Evolutionary conservation across 768 basidiomycete genomes (phyloP).

Genomic region (Lactarius trivialis): DNA sequence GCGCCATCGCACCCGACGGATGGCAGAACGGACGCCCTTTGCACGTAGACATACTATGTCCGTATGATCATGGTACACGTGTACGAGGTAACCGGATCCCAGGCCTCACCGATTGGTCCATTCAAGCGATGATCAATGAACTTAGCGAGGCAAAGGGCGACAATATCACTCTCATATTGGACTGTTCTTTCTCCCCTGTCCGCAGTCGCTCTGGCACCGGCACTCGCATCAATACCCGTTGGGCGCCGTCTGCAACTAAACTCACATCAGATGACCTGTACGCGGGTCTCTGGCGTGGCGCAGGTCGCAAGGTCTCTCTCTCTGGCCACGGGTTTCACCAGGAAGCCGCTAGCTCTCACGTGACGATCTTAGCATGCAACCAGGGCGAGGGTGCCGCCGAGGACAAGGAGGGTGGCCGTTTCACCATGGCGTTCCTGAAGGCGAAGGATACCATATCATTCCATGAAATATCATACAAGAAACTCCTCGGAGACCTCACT

Average conservation of each 20-base stretch:
- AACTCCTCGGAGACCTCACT: constrained; percentile 42
- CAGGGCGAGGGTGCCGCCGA: constrained; percentile 52
- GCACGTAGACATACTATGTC: constrained; percentile 53
- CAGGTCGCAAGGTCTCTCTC: constrained; percentile 37
- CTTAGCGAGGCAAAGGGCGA: constrained; percentile 53
- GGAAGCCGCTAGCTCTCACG: constrained; percentile 37
- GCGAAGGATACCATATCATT: constrained; percentile 41
- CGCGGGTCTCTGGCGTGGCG: constrained; percentile 49
- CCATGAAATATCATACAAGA: constrained; percentile 45
- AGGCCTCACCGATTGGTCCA: constrained; percentile 63
- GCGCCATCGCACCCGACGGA: constrained; percentile 45
- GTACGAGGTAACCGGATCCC: constrained; percentile 41
- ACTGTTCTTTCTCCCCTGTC: constrained; percentile 53
- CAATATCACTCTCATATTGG: constrained; percentile 63
- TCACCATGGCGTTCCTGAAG: constrained; percentile 51
- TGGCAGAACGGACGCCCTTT: constrained; percentile 47
- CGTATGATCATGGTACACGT: constrained; percentile 58
- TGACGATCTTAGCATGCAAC: constrained; percentile 51
- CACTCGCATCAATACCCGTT: constrained; percentile 46
- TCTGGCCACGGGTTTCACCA: constrained; percentile 39
- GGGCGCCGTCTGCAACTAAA: constrained; percentile 49
- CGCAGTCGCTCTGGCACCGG: constrained; percentile 35
- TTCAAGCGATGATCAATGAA: constrained; percentile 54
- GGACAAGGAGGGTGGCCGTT: constrained; percentile 54
- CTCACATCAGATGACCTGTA: constrained; percentile 50